These are phyloP conservation scores for Eimeria necatrix DNA, from an alignment of 169 alveolate genomes.

Conservation along the genomic window DNA sequence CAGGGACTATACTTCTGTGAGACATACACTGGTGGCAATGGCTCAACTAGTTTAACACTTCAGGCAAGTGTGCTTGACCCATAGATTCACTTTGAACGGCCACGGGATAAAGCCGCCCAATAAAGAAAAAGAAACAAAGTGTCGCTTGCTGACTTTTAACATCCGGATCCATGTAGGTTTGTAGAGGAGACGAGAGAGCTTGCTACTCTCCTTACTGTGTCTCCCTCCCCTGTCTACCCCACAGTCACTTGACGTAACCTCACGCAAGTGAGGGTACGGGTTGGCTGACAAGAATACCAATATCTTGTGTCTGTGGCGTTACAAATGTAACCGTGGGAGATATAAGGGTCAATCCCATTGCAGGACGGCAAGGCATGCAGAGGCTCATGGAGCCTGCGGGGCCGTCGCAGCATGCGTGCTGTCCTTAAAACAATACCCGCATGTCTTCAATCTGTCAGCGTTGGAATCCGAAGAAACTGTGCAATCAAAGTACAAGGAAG, in stretches of 20 bases:
- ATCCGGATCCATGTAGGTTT: neutral
- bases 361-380: neutral
- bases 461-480: no score
- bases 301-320: neutral
- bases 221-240: constrained; percentile 18
- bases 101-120: no score
- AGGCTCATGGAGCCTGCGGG: neutral
- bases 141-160: neutral
- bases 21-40: no score
- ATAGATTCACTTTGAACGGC: no score
- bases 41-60: no score
- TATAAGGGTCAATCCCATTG: neutral
- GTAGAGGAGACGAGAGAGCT: neutral
- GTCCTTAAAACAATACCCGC: neutral
- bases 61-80: no score
- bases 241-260: neutral
- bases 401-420: constrained; percentile 35
- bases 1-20: no score
- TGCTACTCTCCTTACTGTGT: neutral
- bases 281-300: neutral
- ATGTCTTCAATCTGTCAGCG: neutral
- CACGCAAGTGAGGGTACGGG: neutral
- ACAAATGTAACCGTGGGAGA: neutral
- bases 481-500: no score
- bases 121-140: no score